These are phyloP conservation scores for Penicillium sp. DNA, from an alignment of 2,329 filamentous ascomycete species.

Conservation along the genomic window DNA sequence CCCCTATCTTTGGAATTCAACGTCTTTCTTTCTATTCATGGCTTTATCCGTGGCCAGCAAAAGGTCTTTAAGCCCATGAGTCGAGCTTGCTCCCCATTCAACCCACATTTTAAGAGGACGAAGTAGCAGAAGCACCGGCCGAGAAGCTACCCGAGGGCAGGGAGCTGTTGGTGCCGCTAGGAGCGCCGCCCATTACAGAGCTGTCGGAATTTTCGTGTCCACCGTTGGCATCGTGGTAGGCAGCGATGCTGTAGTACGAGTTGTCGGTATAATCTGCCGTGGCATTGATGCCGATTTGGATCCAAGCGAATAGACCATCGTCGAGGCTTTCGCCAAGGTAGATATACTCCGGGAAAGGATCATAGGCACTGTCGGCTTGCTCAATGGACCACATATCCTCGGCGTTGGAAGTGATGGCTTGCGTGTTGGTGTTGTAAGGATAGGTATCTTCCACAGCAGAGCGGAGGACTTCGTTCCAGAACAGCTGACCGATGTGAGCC, in stretches of 20 bases:
- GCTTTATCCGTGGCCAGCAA: background rate
- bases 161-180: slow-evolving; percentile 5
- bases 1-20: background rate
- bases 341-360: slow-evolving; percentile 55
- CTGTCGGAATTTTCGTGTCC: slow-evolving; percentile 16
- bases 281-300: slow-evolving; percentile 48
- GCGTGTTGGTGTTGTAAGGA: slow-evolving; percentile 36
- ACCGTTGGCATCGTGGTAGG: slow-evolving; percentile 17
- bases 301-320: slow-evolving; percentile 51
- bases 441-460: slow-evolving; percentile 42
- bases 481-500: slow-evolving; percentile 52
- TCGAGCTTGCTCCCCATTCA: background rate
- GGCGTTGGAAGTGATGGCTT: slow-evolving; percentile 40
- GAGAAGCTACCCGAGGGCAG: slow-evolving; percentile 1
- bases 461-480: slow-evolving; percentile 50
- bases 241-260: slow-evolving; percentile 22
- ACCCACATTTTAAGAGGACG: background rate
- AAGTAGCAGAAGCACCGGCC: background rate
- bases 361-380: slow-evolving; percentile 46
- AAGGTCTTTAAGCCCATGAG: background rate
- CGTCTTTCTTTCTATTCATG: background rate
- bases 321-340: slow-evolving; percentile 51
- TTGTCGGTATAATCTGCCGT: slow-evolving; percentile 30
- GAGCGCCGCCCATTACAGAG: background rate
- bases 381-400: slow-evolving; percentile 42